Conservation (phyloP, 768 basidiomycete species). For the Suillus fuscotomentosus region DNA sequence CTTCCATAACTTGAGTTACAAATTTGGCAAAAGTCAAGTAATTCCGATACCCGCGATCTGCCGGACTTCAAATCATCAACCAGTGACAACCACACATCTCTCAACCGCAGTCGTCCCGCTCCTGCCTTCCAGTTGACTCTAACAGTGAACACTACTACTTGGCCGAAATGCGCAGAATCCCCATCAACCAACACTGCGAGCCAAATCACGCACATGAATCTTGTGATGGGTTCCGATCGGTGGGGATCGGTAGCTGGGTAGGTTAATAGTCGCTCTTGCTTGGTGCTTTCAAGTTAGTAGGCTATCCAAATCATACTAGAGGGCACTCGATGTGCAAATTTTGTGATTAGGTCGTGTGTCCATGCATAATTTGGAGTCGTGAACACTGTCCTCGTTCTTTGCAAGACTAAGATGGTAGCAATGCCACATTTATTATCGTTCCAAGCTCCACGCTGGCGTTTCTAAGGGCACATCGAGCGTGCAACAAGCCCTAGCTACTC, state of each 20-base stretch:
- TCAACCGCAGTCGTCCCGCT: too few species aligned
- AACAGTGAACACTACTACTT: too few species aligned
- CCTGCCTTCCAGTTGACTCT: too few species aligned
- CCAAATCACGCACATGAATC: neutral
- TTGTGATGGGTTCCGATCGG: neutral
- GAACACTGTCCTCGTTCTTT: neutral
- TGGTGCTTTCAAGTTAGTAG: neutral
- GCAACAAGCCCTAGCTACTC: neutral
- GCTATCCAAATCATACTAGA: neutral
- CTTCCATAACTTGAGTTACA: too few species aligned
- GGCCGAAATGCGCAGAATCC: too few species aligned
- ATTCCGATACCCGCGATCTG: too few species aligned
- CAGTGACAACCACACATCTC: too few species aligned
- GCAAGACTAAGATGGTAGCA: neutral
- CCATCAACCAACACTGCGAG: too few species aligned
- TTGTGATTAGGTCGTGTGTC: neutral
- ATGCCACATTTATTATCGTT: neutral
- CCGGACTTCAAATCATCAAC: too few species aligned
- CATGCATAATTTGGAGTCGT: neutral
- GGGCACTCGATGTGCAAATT: neutral
- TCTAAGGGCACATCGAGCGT: neutral
- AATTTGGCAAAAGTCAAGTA: too few species aligned
- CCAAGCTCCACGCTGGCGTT: neutral
- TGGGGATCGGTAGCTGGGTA: neutral
- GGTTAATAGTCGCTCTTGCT: neutral